These are phyloP conservation scores for Citrus trifoliata DNA, from an alignment of 345 rosid species.

Conservation along the genomic window DNA sequence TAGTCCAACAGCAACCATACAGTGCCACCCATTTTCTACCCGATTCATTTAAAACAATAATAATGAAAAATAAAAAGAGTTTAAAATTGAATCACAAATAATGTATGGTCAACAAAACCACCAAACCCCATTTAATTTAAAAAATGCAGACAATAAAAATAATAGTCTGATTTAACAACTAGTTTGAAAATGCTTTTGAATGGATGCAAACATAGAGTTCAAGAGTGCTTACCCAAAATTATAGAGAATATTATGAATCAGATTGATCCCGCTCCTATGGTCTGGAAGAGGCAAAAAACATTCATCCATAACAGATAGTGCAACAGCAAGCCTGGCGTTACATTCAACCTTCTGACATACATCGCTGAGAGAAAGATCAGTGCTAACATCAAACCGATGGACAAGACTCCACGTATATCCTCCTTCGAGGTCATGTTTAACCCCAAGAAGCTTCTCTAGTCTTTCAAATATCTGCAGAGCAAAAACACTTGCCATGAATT, in stretches of 20 bases:
- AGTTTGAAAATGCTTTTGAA: not conserved
- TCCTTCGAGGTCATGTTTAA: slow-evolving; percentile 70
- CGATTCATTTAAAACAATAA: not conserved
- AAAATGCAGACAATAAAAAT: not conserved
- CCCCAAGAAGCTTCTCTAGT: slow-evolving; percentile 69
- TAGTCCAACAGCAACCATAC: not conserved
- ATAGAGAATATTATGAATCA: slow-evolving; percentile 82
- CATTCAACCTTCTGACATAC: slow-evolving; percentile 54
- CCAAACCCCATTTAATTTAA: not conserved
- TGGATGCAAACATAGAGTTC: not conserved
- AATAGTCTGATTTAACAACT: not conserved
- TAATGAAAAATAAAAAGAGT: too few species aligned
- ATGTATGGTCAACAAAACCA: not conserved
- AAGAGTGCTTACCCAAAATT: slow-evolving; percentile 67
- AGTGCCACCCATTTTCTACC: not conserved
- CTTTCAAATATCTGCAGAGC: slow-evolving; percentile 50
- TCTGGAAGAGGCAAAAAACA: slow-evolving; percentile 86
- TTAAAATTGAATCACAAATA: not conserved
- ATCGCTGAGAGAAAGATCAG: slow-evolving; percentile 49
- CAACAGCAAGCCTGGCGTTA: slow-evolving; percentile 89
- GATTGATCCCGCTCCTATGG: slow-evolving; percentile 83
- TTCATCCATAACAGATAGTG: slow-evolving; percentile 84
- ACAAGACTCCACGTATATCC: slow-evolving; percentile 87
- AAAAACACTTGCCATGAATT: not conserved
- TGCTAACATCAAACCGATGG: slow-evolving; percentile 53